Percentiles rank a stretch among this genome's conserved stretches.
These are phyloP conservation scores for Coniella lustricola DNA, from an alignment of 2,329 filamentous ascomycete genomes.

Conservation along the genomic window DNA sequence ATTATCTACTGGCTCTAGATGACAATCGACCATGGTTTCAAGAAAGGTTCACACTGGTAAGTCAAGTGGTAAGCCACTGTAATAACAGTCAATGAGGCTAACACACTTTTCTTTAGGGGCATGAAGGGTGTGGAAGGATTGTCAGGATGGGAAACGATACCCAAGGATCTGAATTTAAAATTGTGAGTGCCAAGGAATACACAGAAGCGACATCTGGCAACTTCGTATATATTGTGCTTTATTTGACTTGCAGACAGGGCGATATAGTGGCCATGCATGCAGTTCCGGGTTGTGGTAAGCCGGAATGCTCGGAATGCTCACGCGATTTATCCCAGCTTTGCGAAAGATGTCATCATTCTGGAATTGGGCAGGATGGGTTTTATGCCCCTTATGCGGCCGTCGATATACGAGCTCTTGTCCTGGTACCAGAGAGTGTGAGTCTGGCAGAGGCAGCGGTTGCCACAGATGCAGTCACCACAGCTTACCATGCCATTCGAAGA, in stretches of 20 bases:
- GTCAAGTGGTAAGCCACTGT: background rate
- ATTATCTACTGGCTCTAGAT: slow-evolving; percentile 24
- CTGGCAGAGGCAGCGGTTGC: slow-evolving; percentile 30
- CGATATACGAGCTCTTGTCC: slow-evolving; percentile 19
- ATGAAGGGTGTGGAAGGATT: slow-evolving; percentile 23
- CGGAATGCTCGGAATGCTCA: slow-evolving; percentile 31
- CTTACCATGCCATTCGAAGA: slow-evolving; percentile 32
- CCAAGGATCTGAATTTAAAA: slow-evolving; percentile 14
- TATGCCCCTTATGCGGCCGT: slow-evolving; percentile 33
- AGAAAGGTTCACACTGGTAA: slow-evolving; percentile 20
- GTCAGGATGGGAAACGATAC: slow-evolving; percentile 19
- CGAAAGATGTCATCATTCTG: slow-evolving; percentile 31
- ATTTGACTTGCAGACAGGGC: slow-evolving; percentile 16
- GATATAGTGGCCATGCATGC: slow-evolving; percentile 26
- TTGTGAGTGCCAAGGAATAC: slow-evolving; percentile 8
- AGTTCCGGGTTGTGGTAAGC: slow-evolving; percentile 26
- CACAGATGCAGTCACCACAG: slow-evolving; percentile 34
- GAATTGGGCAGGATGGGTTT: slow-evolving; percentile 37
- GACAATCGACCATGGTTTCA: slow-evolving; percentile 25
- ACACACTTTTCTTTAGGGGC: slow-evolving; percentile 17
- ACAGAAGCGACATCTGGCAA: background rate
- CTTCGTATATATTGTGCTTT: background rate
- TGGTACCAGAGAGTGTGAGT: slow-evolving; percentile 20
- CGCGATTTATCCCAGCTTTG: slow-evolving; percentile 32
- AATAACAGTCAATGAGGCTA: slow-evolving; percentile 4